Evolutionary conservation across 768 basidiomycete species (phyloP), one percentile per base, ranked within the genome.

Genomic region (Antrodiella citrinella): DNA sequence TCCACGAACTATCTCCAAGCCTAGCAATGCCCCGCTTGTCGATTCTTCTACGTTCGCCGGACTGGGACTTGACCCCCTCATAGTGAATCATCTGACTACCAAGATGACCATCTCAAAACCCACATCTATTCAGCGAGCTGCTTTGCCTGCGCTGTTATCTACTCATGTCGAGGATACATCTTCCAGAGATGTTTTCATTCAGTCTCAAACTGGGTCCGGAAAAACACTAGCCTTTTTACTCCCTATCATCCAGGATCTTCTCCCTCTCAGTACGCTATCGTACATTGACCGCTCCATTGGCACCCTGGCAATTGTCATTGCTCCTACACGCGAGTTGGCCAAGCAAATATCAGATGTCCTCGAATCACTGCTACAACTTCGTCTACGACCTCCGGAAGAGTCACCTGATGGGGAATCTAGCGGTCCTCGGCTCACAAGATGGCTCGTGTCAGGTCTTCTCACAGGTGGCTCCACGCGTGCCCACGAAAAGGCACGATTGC

Each of bases 261-360:
- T 98, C 26, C 91, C 92, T 1, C 75, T 97, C 45, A 87, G 90
- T 50, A 80, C 83, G 11, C 75, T 83, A n/a, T 93, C 91, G 3
- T 95, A 89, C 61, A 95, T 97, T 57, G 92, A 95, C 66, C 81
- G 95, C 30, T 89, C 87, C 0, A 89, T 98, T 60, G 95, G 95
- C 22, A 97, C 95, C 2, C 75, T 98, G 18, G 93, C 94, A 1
- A 80, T 97, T 50, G 89, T 97, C 54, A 88, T 98, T 50, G 92
- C 89, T 1, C 95, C 95, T 1, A 97, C 95, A 2, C 82, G 94
- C 47, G 96, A 98, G 68, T 77, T 98, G 12, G 96, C 95, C 1
- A 91, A 91, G 62, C 96, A 99, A 62, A 97, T 97, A 48, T 91
- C 86, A 7, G 91, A 96, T 59, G 94, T 98, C n/a, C 74, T 97